phyloP scores from a whole-genome alignment of 179 eudicot species.

The Silene coronaria region DNA sequence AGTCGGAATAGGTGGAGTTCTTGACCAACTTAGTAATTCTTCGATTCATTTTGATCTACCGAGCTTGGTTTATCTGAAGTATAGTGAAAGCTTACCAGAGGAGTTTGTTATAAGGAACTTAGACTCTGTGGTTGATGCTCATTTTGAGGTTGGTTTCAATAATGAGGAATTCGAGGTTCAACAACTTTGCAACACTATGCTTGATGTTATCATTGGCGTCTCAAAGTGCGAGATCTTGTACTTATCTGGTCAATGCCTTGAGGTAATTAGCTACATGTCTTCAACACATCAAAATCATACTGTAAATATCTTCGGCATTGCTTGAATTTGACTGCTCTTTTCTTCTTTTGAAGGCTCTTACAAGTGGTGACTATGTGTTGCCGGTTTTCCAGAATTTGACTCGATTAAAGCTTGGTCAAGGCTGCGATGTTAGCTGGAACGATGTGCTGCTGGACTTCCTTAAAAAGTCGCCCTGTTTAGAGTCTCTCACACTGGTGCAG shows the following conservation, averaged over 20 bases:
- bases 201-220: conserved; percentile 23
- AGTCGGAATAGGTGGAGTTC: conserved; percentile 2
- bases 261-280: conserved; percentile 16
- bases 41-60: conserved; percentile 16
- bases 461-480: conserved; percentile 15
- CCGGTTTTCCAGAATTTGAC: conserved; percentile 23
- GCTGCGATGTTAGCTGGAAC: conserved; percentile 23
- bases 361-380: conserved; percentile 21
- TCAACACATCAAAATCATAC: not conserved
- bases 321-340: not conserved
- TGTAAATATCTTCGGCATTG: not conserved
- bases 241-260: conserved; percentile 22
- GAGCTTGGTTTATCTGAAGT: conserved; percentile 22
- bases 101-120: conserved; percentile 6
- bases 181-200: conserved; percentile 25
- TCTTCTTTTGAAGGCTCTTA: conserved; percentile 23
- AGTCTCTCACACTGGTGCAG: conserved; percentile 22
- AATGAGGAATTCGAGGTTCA: conserved; percentile 22
- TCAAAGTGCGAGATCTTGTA: conserved; percentile 10
- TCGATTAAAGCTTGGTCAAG: conserved; percentile 20
- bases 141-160: conserved; percentile 14
- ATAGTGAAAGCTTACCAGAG: conserved; percentile 15
- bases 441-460: conserved; percentile 25
- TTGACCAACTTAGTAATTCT: no score
- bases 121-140: conserved; percentile 18